Base-by-base conservation (phyloP, 1,139 yeast genomes). In the Suhomyces kunorum region DNA sequence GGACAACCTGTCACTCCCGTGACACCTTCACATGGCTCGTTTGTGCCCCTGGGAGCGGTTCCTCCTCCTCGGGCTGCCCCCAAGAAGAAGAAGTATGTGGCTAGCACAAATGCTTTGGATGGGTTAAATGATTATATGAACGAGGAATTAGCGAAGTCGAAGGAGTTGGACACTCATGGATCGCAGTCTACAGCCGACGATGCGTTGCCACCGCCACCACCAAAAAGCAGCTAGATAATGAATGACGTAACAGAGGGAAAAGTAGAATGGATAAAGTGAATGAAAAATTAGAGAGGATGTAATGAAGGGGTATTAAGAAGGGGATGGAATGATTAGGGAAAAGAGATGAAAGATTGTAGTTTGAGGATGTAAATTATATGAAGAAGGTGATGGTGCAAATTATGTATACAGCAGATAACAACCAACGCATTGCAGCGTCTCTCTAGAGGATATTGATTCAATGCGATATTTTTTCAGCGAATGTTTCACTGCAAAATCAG, bases 61-160 rank as follows among this genome's bases (percentile, higher is more conserved):
- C 59, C 69, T 0, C 60, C 66, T 3, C 53, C 59, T 5, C 41
- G 48, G 17, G 41, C 50, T 19, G 53, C 56, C 2, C 44, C 60
- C 8, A 62, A 59, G 39, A 62, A 59, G 41, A 66, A 66, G 54
- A 69, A 70, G 52, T 65, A 63, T 42, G 55, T 53, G 13, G 50
- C 53, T 6, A 50, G 60, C 2, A 51, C 58, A 0, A 49, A 51
- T 12, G 58, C 60, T 4, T 38, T 55, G 20, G 61, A 55, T 27
- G 73, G 60, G 4, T 56, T 72, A 38, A 64, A 58, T 35, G 73
- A 66, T 36, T 69, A 65, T 43, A 71, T 72, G 76, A 68, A 71
- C 45, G 76, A 71, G 49, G 77, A 72, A 45, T 59, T 72, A 39
- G 67, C 64, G 30, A 71, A 66, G 44, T 71, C 77, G 2, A 71